A percentile compares a stretch with the other conserved stretches of the same genome.
Evolutionary conservation across 2,329 filamentous ascomycete genomes (phyloP).

Genomic region (Paraphaeosphaeria minitans): DNA sequence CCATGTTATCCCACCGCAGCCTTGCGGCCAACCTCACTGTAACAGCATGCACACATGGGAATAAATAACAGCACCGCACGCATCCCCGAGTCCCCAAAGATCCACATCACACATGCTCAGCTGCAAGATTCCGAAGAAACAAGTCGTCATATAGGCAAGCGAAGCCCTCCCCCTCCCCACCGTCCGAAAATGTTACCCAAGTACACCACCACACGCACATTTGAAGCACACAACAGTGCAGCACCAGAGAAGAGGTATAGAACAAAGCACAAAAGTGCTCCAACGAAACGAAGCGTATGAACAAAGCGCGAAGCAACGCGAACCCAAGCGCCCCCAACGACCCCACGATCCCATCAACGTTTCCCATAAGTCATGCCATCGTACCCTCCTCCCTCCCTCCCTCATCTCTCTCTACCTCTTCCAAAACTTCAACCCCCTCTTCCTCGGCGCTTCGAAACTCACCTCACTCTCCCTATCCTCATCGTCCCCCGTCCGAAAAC

Average conservation of each 20-base stretch:
- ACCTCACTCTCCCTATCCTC: slow-evolving; percentile 34
- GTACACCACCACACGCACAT: too few species aligned
- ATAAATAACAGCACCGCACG: too few species aligned
- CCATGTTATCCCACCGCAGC: too few species aligned
- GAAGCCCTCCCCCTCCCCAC: too few species aligned
- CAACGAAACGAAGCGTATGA: neutral
- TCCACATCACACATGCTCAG: too few species aligned
- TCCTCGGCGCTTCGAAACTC: slow-evolving; percentile 43
- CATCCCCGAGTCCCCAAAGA: too few species aligned
- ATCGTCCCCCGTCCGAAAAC: slow-evolving; percentile 33
- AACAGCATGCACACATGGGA: too few species aligned
- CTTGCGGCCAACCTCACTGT: too few species aligned
- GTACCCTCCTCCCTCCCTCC: neutral
- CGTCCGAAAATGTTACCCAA: too few species aligned
- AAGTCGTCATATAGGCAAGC: too few species aligned
- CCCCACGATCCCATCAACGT: too few species aligned
- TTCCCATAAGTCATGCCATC: slow-evolving; percentile 7
- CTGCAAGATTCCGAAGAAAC: too few species aligned
- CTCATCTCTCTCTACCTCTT: slow-evolving; percentile 1
- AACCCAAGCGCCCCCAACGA: neutral
- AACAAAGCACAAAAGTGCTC: neutral
- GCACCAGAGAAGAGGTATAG: slow-evolving; percentile 3
- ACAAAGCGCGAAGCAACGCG: neutral
- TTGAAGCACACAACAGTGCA: neutral
- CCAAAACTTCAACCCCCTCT: slow-evolving; percentile 49